Conservation (phyloP, 352 stramenopile genomes). For the Phytophthora constricta region DNA sequence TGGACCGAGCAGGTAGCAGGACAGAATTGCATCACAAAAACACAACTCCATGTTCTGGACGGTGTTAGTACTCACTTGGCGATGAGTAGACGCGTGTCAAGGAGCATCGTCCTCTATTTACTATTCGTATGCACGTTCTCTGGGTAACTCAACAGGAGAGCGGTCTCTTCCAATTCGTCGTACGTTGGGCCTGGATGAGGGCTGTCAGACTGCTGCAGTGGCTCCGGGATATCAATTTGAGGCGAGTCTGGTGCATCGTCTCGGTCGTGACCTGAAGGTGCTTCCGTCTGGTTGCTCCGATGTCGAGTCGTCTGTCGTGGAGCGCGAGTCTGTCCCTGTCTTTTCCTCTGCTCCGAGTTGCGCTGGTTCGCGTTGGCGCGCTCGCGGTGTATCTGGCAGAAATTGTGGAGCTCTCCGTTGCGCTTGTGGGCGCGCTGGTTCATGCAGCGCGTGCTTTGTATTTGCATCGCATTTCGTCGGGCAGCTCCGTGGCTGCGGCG, state of each 20-base stretch:
- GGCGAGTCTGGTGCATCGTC: neutral
- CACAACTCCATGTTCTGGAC: neutral
- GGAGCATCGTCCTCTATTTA: neutral
- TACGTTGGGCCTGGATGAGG: constrained; percentile 32
- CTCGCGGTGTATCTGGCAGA: constrained; percentile 56
- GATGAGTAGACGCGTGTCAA: neutral
- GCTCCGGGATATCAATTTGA: constrained; percentile 36
- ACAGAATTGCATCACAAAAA: neutral
- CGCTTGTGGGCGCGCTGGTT: constrained; percentile 51
- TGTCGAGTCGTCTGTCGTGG: constrained; percentile 11
- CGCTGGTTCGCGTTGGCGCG: constrained; percentile 77
- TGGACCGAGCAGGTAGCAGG: neutral
- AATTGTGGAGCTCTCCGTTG: constrained; percentile 56
- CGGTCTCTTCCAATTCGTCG: constrained; percentile 44
- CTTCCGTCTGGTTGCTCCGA: neutral
- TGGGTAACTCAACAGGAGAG: constrained; percentile 38
- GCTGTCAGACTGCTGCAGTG: constrained; percentile 34
- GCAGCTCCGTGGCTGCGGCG: constrained; percentile 25
- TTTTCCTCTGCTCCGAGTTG: constrained; percentile 68
- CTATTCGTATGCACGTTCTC: constrained; percentile 21
- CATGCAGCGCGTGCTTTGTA: constrained; percentile 59
- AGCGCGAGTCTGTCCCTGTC: constrained; percentile 17
- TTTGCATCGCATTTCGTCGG: constrained; percentile 44
- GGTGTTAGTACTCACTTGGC: constrained; percentile 2
- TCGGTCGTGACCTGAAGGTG: constrained; percentile 11